Conservation (phyloP, 164 flowering plant genomes). For the Chimonanthus salicifolius region DNA sequence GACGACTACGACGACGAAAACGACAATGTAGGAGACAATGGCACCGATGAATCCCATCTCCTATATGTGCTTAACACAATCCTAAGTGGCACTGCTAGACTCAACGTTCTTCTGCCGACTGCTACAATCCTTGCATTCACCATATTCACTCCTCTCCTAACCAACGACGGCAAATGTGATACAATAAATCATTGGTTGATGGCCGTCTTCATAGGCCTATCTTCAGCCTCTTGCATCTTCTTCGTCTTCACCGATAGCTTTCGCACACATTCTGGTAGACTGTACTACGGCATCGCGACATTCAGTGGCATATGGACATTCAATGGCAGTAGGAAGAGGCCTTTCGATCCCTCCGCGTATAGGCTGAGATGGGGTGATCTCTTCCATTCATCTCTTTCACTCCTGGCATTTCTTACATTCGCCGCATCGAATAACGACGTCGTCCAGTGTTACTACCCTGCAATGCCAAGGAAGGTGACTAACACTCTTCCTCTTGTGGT, state of each 20-base stretch:
- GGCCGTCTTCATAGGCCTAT: constrained; percentile 31
- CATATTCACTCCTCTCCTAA: constrained; percentile 50
- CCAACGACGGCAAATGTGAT: constrained; percentile 49
- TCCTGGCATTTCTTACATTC: constrained; percentile 44
- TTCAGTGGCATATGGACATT: constrained; percentile 48
- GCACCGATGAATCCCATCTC: constrained; percentile 28
- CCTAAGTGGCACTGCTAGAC: constrained; percentile 55
- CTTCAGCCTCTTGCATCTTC: constrained; percentile 40
- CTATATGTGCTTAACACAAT: constrained; percentile 35
- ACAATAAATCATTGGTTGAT: constrained; percentile 34
- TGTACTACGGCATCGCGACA: constrained; percentile 57
- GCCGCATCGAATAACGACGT: constrained; percentile 39
- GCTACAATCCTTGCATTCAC: constrained; percentile 59
- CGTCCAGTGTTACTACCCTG: constrained; percentile 34
- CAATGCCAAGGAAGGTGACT: constrained; percentile 38
- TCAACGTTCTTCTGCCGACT: constrained; percentile 51
- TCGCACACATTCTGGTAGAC: constrained; percentile 31
- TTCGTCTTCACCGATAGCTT: constrained; percentile 58
- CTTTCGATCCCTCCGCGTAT: constrained; percentile 34
- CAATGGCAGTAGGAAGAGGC: constrained; percentile 37
- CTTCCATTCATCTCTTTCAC: constrained; percentile 39
- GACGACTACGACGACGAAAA: constrained; percentile 2
- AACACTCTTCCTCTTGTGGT: constrained; percentile 46
- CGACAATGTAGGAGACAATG: constrained; percentile 18
- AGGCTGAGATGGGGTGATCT: constrained; percentile 45